Evolutionary conservation across 345 rosid genomes (phyloP), one percentile per base, ranked within the genome.

Genomic region (Eucalyptus sp.): DNA sequence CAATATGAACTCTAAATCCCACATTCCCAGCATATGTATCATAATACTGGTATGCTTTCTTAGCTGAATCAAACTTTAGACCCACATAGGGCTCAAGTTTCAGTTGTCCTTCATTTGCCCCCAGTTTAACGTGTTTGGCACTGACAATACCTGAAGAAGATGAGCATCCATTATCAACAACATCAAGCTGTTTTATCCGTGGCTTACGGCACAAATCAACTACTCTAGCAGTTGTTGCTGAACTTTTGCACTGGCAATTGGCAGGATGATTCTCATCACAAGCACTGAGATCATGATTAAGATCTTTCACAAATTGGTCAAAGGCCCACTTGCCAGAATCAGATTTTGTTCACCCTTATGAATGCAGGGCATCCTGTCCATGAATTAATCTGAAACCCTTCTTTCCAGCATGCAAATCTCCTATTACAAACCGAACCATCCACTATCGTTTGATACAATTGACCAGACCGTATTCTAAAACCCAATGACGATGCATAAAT

Each of bases 291-390:
- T 95, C 97, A 91, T 96, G 99, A 91, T 95, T 97, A 90, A 96
- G 99, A 88, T 96, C 97, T 91, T 94, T 94, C 68, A 91, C 94
- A 51, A 95, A 91, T 71, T 96, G 98, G 89, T 96, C 99, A 87
- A 96, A 89, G 88, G 94, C 92, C 99, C 97, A 97, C 91, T 97
- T 97, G 85, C 99, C 97, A 1, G 97, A 93, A 90, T 95, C 97
- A 44, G 93, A 89, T 87, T 91, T 94, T 88, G 87, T 97, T 29
- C n/a, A 96, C 99, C 58, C 99, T 94, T 29, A 96, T 92, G 87
- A 95, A 97, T 17, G 99, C 98, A 2, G 98, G 93, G 90, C 99
- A 97, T 13, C 99, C 99, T 0, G 94, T 93, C 92, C 99, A 95
- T 4, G 98, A 97, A 90, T 93, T 94, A 71, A 97, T 91, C 92